Base-by-base conservation (phyloP, 768 basidiomycete genomes). In the Lanmaoa pseudosensibilis region DNA sequence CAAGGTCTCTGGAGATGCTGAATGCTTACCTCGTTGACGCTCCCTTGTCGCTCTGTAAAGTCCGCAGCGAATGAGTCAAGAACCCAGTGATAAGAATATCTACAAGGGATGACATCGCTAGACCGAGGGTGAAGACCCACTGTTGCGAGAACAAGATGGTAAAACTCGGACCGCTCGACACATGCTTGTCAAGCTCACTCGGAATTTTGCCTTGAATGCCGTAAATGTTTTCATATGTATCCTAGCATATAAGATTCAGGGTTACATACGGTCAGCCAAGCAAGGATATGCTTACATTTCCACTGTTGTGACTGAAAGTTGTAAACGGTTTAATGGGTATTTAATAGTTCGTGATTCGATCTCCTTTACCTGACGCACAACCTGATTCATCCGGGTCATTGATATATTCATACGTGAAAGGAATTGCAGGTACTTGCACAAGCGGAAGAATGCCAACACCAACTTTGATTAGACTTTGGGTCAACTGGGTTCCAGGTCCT, bases 101-200 rank as follows among this genome's bases (percentile, higher is more conserved):
- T 15, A 83, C 68, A 5, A 74, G 64, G 5, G 77, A 78, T 4
- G 82, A 83, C 13, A 83, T 68, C 0, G 78, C 70, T 3, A 84
- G 71, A 9, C 82, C 83, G 1, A 75, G 69, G 2, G 82, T 83
- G 54, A 83, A 83, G 15, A 79, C 65, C 75, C 78, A 79, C 80
- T 83, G 52, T 38, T 52, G 16, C 37, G 30, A 16, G 45, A 46
- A 19, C 27, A 38, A 34, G 19, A 50, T 23, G 47, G 25, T 58
- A 40, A 57, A 49, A 56, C 25, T 4, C 5, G 7, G 39, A 49
- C 32, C 9, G 36, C 51, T 15, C n/a, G 3, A 34, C 34, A 15
- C 9, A 36, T 16, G 8, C 2, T 12, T 15, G 19, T 8, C 2
- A 32, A 46, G 16, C 61, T 47, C 41, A 67, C 65, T 56, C 64